Base-by-base conservation (phyloP, 352 stramenopile genomes). In the Salisapilia sapeloensis region DNA sequence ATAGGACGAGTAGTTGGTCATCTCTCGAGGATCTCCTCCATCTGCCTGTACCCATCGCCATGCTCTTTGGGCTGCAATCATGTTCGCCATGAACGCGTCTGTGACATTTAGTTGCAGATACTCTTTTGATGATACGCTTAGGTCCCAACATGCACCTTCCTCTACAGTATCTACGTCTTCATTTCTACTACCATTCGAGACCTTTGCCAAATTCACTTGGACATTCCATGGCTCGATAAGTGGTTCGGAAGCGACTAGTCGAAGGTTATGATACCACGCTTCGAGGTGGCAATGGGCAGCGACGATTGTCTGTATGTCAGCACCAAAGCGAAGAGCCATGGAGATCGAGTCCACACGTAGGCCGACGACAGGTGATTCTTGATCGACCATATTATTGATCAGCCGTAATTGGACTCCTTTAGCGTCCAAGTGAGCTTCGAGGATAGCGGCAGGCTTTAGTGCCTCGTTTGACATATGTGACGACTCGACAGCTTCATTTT, bases 191-290 rank as follows among this genome's bases (percentile, higher is more conserved):
- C 31, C 27, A 3, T 50, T 30, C 15, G 28, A 14, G 12, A 56
- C 39, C 30, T 65, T 53, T 13, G 42, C 61, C 19, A 82, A 45
- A 10, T 29, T 38, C 7, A 78, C 12, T 7, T 53, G 35, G 10
- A 84, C 41, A 37, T 40, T 71, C 67, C 74, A 87, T n/a, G 74
- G 74, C 24, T 92, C 77, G 18, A 90, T 48, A 7, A 90, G 50
- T 19, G 77, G 77, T 25, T 92, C 77, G 14, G 70, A 78, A 14
- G 61, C 63, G 14, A 90, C 62, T 12, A 92, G 46, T 27, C 77
- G 74, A 19, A 85, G 25, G 28, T 90, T 92, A 38, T 89, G 69
- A 46, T 92, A 92, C 53, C 65, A 82, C 4, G 67, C 71, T 33
- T 92, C 70, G 18, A 67, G 20, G 11, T 38, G 61, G 20, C 61